A percentile compares a stretch with the other conserved stretches of the same genome.
Evolutionary conservation across 257 asterid genomes (phyloP).

Genomic region (Forsythia viridissima): DNA sequence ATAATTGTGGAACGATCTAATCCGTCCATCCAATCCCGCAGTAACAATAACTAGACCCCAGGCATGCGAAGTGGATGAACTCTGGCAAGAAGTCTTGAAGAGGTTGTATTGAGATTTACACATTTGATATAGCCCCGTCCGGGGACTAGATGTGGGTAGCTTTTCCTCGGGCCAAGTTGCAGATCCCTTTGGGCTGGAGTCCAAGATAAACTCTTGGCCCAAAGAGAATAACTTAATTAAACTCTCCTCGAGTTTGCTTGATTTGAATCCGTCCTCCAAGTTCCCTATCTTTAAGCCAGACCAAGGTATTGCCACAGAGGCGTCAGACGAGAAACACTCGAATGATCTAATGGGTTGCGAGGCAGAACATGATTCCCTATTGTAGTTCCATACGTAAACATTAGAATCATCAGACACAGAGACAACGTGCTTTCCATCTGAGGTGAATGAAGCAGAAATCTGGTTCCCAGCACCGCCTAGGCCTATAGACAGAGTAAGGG

Average conservation of each 20-base stretch:
- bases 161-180: constrained; percentile 99
- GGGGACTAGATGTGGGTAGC: constrained; percentile 57
- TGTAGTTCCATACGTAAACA: constrained; percentile 71
- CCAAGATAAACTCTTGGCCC: constrained; percentile 58
- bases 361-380: constrained; percentile 24
- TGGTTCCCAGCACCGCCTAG: constrained; percentile 60
- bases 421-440: constrained; percentile 71
- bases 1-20: constrained; percentile 80
- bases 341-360: constrained; percentile 48
- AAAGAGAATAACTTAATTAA: constrained; percentile 42
- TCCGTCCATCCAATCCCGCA: constrained; percentile 85
- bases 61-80: constrained; percentile 58
- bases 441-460: constrained; percentile 66
- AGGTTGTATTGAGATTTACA: constrained; percentile 72
- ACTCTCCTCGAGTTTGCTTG: constrained; percentile 20
- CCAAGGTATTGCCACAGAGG: constrained; percentile 89
- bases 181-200: constrained; percentile 60
- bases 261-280: constrained; percentile 26
- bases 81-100: constrained; percentile 65
- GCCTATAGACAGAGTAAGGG: constrained; percentile 37
- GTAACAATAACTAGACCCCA: constrained; percentile 90
- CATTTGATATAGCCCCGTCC: constrained; percentile 32
- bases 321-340: constrained; percentile 66
- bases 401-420: constrained; percentile 79
- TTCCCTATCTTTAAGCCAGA: constrained; percentile 46